Percentiles rank a stretch among this genome's conserved stretches.
phyloP scores from a whole-genome alignment of 805 yeast genomes.

The Lipomyces spencermartinsiae region DNA sequence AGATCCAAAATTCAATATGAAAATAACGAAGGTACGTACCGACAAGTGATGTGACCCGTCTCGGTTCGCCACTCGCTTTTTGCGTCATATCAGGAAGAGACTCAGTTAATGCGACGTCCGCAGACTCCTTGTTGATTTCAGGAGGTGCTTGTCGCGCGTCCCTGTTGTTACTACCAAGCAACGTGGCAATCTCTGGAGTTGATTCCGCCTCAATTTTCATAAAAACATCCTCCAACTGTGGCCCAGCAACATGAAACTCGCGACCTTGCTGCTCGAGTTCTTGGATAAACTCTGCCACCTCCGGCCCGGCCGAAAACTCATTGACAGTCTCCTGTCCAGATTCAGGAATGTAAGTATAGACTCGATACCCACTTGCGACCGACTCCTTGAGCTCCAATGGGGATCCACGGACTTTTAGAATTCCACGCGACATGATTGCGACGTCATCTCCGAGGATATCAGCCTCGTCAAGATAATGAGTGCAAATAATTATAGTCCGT shows the following conservation, averaged over 20 bases:
- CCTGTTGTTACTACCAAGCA: not conserved
- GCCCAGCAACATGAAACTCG: constrained; percentile 39
- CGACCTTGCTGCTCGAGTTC: constrained; percentile 11
- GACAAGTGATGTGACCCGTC: not conserved
- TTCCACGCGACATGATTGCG: constrained; percentile 44
- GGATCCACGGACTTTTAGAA: constrained; percentile 42
- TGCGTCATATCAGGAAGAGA: not conserved
- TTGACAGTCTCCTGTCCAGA: constrained; percentile 20
- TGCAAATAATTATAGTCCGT: constrained; percentile 43
- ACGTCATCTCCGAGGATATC: constrained; percentile 45
- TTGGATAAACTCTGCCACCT: constrained; percentile 7
- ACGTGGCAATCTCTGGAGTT: constrained; percentile 9
- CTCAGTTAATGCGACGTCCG: not conserved
- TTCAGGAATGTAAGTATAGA: constrained; percentile 5
- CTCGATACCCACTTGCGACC: constrained; percentile 43
- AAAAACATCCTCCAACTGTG: constrained; percentile 45
- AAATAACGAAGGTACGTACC: not conserved
- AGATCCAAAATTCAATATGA: not conserved
- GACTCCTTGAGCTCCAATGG: constrained; percentile 43
- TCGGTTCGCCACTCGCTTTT: not conserved
- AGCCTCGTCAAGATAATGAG: constrained; percentile 48
- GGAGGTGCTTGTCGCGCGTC: not conserved
- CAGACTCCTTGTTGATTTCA: not conserved
- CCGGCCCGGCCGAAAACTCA: not conserved
- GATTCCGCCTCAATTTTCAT: constrained; percentile 36